A percentile compares a stretch with the other conserved stretches of the same genome.
phyloP scores from a whole-genome alignment of 2,329 filamentous ascomycete species.

The Neofusicoccum kwambonambiense region DNA sequence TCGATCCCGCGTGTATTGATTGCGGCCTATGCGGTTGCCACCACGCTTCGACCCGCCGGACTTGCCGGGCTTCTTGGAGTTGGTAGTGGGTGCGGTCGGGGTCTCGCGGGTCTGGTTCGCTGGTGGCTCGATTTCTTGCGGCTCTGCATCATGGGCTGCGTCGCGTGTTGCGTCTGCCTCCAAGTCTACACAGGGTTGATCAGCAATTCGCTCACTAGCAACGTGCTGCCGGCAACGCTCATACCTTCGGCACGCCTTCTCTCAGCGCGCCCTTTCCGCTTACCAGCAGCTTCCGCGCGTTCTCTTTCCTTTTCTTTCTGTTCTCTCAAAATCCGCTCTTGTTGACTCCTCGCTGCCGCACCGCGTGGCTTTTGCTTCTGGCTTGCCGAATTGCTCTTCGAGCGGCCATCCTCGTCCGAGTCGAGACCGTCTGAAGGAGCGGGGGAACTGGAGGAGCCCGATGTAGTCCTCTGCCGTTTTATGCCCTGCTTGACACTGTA shows the following conservation, averaged over 20 bases:
- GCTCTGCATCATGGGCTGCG: slow-evolving; percentile 32
- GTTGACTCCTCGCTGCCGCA: slow-evolving; percentile 50
- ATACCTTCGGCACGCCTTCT: slow-evolving; percentile 76
- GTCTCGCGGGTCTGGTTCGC: slow-evolving; percentile 8
- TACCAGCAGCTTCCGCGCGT: slow-evolving; percentile 70
- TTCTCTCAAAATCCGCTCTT: slow-evolving; percentile 60
- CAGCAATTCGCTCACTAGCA: slow-evolving; percentile 9
- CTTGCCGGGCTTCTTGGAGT: slow-evolving; percentile 10
- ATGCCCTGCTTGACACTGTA: slow-evolving; percentile 65
- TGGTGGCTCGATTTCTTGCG: slow-evolving; percentile 19
- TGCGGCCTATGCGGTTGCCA: slow-evolving; percentile 32
- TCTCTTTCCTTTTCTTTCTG: slow-evolving; percentile 68
- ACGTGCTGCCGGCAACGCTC: background rate
- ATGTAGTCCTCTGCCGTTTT: slow-evolving; percentile 78
- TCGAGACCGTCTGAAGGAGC: slow-evolving; percentile 50
- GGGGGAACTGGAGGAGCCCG: slow-evolving; percentile 32
- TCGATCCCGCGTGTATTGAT: slow-evolving; percentile 37
- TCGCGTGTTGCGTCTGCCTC: slow-evolving; percentile 32
- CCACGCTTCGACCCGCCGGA: slow-evolving; percentile 8
- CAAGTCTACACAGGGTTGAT: slow-evolving; percentile 26
- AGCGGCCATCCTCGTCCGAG: slow-evolving; percentile 65
- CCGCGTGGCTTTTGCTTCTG: slow-evolving; percentile 45
- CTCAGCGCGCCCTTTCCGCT: slow-evolving; percentile 79
- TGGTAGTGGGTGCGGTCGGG: slow-evolving; percentile 1
- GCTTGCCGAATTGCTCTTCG: slow-evolving; percentile 43